Base-by-base conservation (phyloP, 352 stramenopile species). In the Pelagophyceae sp. region DNA sequence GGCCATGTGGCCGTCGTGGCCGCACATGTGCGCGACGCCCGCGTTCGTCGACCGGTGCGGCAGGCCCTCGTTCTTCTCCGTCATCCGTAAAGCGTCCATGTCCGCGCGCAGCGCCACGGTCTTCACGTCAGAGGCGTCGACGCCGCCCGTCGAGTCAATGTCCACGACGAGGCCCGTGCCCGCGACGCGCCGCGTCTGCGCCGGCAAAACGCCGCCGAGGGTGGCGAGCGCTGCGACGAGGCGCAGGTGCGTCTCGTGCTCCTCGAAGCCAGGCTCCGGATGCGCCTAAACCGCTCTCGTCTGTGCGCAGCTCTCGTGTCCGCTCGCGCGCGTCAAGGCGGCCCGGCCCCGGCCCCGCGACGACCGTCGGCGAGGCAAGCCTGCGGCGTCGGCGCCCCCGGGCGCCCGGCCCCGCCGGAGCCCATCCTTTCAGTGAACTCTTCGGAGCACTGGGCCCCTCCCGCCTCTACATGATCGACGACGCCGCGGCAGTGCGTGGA, bases 21-120 rank as follows among this genome's bases (percentile, higher is more conserved):
- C 54, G 54, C 54, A 63, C 54, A 63, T 63, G 54, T 63, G 54
- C 15, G 54, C 54, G 15, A 63, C 54, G 54, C 54, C 54, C 54
- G 20, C 54, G 54, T 63, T 15, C 54, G 2, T 15, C 54, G 54
- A 63, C 54, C 54, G 54, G 54, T 63, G 54, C 54, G 54, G 11
- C 15, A 63, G 54, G 54, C 27, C 6, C 54, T 63, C 54, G 54
- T 63, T 63, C 54, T 29, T 63, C 54, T 63, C 54, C 27, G 54
- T 63, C 54, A 63, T 63, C 15, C 54, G 54, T 27, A 63, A 27
- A 2, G 54, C 54, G 54, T 63, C 54, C 54, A 63, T 63, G 54
- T 63, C 54, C 54, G 54, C 6, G 15, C 54, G 54, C 15, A 63
- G 54, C 54, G 54, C 54, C 11, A 63, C 54, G 15, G 11, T 31